Evolutionary conservation across 805 yeast species (phyloP), one percentile per base, ranked within the genome.

Genomic region (Suhomyces emberorum): DNA sequence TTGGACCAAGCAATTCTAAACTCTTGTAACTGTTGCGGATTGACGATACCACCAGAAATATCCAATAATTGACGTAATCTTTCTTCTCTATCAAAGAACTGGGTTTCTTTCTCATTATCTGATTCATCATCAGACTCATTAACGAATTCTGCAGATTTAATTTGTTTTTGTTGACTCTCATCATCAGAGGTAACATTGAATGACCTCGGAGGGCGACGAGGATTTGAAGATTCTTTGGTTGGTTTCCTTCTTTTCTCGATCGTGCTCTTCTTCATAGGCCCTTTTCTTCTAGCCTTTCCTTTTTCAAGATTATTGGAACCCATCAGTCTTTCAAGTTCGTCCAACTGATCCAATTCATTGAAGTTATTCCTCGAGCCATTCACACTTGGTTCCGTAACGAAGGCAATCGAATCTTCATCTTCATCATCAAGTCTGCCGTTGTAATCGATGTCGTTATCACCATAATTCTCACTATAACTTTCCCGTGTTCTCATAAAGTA

Each of bases 41-140:
- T 59, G 12, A 65, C 57, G 22, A 68, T 59, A 9, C 72, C 72
- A 5, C 74, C 74, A 5, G 60, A 50, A 31, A 49, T 51, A 7
- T 41, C 45, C 25, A 68, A 48, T 42, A 68, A 44, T 21, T 52
- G 55, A 30, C 81, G 74, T 30, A 79, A 60, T 38, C 62, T 56
- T 37, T 65, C 64, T 47, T 83, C 89, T 39, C 76, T 68, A 28
- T 58, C 78, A 51, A 74, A 82, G 50, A 82, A 82, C 20, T 48
- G 67, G 3, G 49, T 52, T 34, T 71, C 76, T 27, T 65, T 64
- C 31, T 78, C 86, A 10, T 68, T 77, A 48, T 80, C 86, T 4
- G 76, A 67, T 8, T 72, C 80, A 48, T 80, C 85, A 51, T 81
- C 88, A 2, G 85, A 78, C 35, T 74, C 81, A 34, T 64, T 64